phyloP scores from a whole-genome alignment of 1,139 yeast species.

The Nakaseomyces nivariensis region DNA sequence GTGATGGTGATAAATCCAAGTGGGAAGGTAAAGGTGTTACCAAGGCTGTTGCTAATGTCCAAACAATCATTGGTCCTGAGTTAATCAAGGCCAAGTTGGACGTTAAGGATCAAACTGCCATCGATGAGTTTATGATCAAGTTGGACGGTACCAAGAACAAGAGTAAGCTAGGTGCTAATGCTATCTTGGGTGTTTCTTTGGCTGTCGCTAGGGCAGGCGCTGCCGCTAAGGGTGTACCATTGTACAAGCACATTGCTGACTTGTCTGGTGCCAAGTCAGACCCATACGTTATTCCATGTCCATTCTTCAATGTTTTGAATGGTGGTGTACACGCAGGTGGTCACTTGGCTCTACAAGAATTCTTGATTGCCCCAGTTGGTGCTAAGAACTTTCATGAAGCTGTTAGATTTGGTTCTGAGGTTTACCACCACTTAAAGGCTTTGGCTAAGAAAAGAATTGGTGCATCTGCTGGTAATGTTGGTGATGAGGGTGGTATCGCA shows the following conservation, averaged over 20 bases:
- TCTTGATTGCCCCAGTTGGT: conserved; percentile 92
- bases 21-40: conserved; percentile 95
- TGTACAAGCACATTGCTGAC: conserved; percentile 75
- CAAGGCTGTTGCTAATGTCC: conserved; percentile 87
- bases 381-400: conserved; percentile 87
- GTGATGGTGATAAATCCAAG: conserved; percentile 87
- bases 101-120: conserved; percentile 65
- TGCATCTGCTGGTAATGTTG: conserved; percentile 95
- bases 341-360: conserved; percentile 95
- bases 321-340: conserved; percentile 99
- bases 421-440: conserved; percentile 87
- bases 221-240: conserved; percentile 76
- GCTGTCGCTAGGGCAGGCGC: conserved; percentile 95
- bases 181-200: conserved; percentile 87
- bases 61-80: conserved; percentile 83
- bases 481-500: conserved; percentile 99
- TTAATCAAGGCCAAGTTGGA: conserved; percentile 62
- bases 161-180: conserved; percentile 90
- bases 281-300: conserved; percentile 85
- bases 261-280: conserved; percentile 48
- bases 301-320: conserved; percentile 94
- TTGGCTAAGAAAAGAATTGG: conserved; percentile 89
- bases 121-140: conserved; percentile 66
- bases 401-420: conserved; percentile 90
- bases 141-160: conserved; percentile 93